These are phyloP conservation scores for Russula lepida DNA, from an alignment of 768 basidiomycete genomes.

Conservation along the genomic window DNA sequence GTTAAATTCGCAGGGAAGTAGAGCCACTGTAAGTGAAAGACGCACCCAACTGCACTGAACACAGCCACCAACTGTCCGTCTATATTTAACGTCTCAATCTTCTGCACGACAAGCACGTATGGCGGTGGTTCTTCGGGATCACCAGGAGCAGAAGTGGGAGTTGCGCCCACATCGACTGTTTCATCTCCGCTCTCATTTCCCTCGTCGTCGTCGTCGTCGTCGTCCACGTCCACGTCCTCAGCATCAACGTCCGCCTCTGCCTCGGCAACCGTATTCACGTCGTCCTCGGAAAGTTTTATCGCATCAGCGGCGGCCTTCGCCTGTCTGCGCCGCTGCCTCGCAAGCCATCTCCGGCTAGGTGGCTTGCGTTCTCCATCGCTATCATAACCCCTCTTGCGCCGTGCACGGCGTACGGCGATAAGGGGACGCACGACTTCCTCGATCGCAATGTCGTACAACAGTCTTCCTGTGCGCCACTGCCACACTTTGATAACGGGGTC, in stretches of 20 bases:
- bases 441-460: slow-evolving; percentile 46
- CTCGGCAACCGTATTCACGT: neutral
- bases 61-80: slow-evolving; percentile 36
- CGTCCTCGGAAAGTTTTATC: neutral
- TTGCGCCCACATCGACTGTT: neutral
- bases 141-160: neutral
- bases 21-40: neutral
- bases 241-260: slow-evolving; percentile 1
- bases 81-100: slow-evolving; percentile 28
- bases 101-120: slow-evolving; percentile 19
- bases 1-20: neutral
- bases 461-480: slow-evolving; percentile 64
- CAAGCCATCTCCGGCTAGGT: slow-evolving; percentile 17
- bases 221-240: slow-evolving; percentile 21
- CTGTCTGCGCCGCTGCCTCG: slow-evolving; percentile 19
- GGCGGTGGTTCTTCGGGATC: neutral
- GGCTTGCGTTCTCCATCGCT: slow-evolving; percentile 20
- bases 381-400: slow-evolving; percentile 24
- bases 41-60: slow-evolving; percentile 71
- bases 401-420: slow-evolving; percentile 32
- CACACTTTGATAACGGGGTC: slow-evolving; percentile 70
- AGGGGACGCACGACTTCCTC: slow-evolving; percentile 30
- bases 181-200: slow-evolving; percentile 30
- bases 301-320: slow-evolving; percentile 10
- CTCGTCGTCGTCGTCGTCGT: slow-evolving; percentile 26